Percentiles rank a stretch among this genome's conserved stretches.
phyloP scores from a whole-genome alignment of 1,139 yeast species.

The Yamadazyma atmosphaerica region DNA sequence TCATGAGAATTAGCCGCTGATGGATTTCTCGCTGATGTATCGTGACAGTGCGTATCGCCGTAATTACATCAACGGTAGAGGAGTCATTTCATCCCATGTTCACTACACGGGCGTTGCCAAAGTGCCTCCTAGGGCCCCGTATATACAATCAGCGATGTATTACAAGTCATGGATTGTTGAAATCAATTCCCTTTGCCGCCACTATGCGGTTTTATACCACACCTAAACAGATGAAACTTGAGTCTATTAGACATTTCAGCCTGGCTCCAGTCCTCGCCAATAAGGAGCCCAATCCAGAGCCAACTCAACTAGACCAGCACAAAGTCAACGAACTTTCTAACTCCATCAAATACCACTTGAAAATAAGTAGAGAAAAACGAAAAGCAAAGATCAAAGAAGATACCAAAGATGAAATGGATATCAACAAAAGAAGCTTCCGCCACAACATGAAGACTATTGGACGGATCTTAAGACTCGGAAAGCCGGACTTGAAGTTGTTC shows the following conservation, averaged over 20 bases:
- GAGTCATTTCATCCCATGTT: not conserved
- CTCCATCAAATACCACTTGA: conserved; percentile 32
- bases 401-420: conserved; percentile 29
- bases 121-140: not conserved
- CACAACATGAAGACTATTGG: conserved; percentile 38
- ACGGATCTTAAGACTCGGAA: conserved; percentile 40
- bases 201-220: no score
- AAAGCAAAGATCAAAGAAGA: conserved; percentile 25
- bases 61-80: no score
- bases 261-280: not conserved
- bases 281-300: not conserved
- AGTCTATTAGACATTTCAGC: no score
- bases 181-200: no score
- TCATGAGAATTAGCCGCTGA: no score
- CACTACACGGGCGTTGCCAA: not conserved
- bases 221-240: no score
- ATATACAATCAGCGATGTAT: not conserved
- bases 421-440: conserved; percentile 27
- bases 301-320: not conserved
- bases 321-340: conserved; percentile 14
- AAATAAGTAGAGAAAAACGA: conserved; percentile 26
- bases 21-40: no score
- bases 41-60: no score
- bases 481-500: conserved; percentile 41
- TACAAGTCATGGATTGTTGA: not conserved